These are phyloP conservation scores for Aspergillus glaucus DNA, from an alignment of 2,329 filamentous ascomycete genomes.

Conservation along the genomic window DNA sequence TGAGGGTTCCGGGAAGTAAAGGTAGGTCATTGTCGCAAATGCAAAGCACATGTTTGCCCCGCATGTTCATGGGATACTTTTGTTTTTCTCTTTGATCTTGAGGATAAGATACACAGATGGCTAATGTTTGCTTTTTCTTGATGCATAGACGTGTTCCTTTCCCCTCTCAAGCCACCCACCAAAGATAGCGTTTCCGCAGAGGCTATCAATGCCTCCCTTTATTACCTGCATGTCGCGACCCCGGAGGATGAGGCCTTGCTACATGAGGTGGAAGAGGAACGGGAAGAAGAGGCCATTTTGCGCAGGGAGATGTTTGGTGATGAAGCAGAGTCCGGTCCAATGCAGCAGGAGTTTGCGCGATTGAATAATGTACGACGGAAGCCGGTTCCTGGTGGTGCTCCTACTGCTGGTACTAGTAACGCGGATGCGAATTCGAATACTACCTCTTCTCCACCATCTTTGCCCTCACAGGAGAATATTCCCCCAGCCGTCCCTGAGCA, in stretches of 20 bases:
- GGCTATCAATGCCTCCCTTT: conserved; percentile 80
- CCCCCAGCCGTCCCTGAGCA: neutral
- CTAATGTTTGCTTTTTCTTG: conserved; percentile 6
- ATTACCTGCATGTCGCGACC: conserved; percentile 77
- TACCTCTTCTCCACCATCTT: conserved; percentile 12
- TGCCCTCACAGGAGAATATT: conserved; percentile 14
- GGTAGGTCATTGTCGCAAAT: conserved; percentile 45
- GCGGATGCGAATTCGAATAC: conserved; percentile 9
- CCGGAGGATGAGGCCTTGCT: conserved; percentile 49
- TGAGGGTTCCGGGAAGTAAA: conserved; percentile 83
- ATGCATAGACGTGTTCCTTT: conserved; percentile 75
- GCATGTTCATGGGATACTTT: conserved; percentile 6
- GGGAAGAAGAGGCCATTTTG: conserved; percentile 20
- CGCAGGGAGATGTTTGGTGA: conserved; percentile 19
- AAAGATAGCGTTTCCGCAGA: conserved; percentile 78
- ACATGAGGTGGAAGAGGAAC: conserved; percentile 33
- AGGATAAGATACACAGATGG: neutral
- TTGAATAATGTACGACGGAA: conserved; percentile 37
- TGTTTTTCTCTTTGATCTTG: neutral
- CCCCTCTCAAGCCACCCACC: conserved; percentile 77
- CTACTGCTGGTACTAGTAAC: conserved; percentile 3
- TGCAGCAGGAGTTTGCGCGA: conserved; percentile 22
- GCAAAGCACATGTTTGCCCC: conserved; percentile 3
- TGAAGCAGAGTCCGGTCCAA: conserved; percentile 13
- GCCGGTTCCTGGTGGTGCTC: conserved; percentile 22